phyloP scores from a whole-genome alignment of 2,329 filamentous ascomycete genomes.

The Thielaviopsis populi region DNA sequence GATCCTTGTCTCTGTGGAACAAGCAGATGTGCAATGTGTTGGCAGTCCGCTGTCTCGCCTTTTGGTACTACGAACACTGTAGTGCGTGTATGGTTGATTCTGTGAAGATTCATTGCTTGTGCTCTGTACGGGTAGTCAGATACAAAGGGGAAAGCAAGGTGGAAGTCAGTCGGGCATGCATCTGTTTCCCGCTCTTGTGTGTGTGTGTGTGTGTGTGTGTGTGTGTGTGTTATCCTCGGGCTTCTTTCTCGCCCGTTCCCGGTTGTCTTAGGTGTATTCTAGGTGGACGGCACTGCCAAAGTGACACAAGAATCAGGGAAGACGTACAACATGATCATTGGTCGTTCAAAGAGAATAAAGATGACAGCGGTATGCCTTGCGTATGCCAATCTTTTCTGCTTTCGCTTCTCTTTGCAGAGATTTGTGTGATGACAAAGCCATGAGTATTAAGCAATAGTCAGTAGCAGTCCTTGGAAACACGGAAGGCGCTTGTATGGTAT shows the following conservation, averaged over 20 bases:
- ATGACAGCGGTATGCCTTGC: no score
- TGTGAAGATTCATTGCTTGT: background rate
- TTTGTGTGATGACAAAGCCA: no score
- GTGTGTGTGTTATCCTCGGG: background rate
- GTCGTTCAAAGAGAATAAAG: no score
- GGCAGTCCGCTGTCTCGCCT: background rate
- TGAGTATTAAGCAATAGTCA: no score
- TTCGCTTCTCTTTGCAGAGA: no score
- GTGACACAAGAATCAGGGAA: background rate
- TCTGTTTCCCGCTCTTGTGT: background rate
- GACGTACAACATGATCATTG: no score
- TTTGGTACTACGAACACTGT: background rate
- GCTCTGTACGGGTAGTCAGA: background rate
- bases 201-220: no score
- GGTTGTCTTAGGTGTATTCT: background rate
- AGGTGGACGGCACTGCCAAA: background rate
- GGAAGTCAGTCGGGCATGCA: background rate
- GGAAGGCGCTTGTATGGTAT: no score
- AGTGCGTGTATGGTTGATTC: background rate
- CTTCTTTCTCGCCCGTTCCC: background rate
- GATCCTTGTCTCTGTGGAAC: background rate
- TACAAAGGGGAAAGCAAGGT: background rate
- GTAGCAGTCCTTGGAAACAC: no score
- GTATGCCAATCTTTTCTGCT: no score
- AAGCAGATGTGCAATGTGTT: background rate